These are phyloP conservation scores for Cyberlindnera sargentensis DNA, from an alignment of 805 yeast species.

Conservation along the genomic window DNA sequence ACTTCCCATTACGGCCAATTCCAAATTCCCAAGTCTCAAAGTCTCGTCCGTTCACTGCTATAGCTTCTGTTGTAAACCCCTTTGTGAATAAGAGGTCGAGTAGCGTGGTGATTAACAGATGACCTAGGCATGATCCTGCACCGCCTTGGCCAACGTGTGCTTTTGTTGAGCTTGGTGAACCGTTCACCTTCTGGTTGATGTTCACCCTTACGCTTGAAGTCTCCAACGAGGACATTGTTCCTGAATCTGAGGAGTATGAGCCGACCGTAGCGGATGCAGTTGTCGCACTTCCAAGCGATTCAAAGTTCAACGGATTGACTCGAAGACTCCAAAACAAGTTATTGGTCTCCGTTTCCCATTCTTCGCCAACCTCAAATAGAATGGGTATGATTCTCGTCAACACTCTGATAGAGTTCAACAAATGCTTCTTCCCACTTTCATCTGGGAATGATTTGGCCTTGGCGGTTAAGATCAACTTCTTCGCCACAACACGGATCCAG, in stretches of 20 bases:
- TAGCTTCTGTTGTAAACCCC: slow-evolving; percentile 44
- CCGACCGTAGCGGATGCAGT: slow-evolving; percentile 21
- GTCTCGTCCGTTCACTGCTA: slow-evolving; percentile 25
- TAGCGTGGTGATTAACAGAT: slow-evolving; percentile 29
- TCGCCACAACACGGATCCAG: slow-evolving; percentile 37
- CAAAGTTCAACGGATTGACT: slow-evolving; percentile 4
- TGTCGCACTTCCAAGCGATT: neutral
- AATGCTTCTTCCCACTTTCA: slow-evolving; percentile 24
- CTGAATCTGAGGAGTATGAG: slow-evolving; percentile 20
- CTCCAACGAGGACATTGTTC: slow-evolving; percentile 12
- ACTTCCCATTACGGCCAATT: slow-evolving; percentile 39
- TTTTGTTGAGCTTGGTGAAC: slow-evolving; percentile 14
- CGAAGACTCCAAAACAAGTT: slow-evolving; percentile 39
- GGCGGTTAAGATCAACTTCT: slow-evolving; percentile 23
- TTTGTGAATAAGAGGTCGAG: slow-evolving; percentile 46
- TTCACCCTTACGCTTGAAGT: slow-evolving; percentile 13
- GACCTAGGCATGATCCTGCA: slow-evolving; percentile 24
- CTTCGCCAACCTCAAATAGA: slow-evolving; percentile 42
- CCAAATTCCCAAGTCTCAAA: slow-evolving; percentile 75
- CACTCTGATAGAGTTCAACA: slow-evolving; percentile 57
- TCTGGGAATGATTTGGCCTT: slow-evolving; percentile 20
- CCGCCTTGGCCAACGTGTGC: slow-evolving; percentile 9
- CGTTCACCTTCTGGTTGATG: slow-evolving; percentile 8
- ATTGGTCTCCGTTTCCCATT: slow-evolving; percentile 26
- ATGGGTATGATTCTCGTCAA: slow-evolving; percentile 62